Percentiles rank a stretch among this genome's conserved stretches.
Conservation (phyloP, 305 asterid species). For the Fraxinus greggii region DNA sequence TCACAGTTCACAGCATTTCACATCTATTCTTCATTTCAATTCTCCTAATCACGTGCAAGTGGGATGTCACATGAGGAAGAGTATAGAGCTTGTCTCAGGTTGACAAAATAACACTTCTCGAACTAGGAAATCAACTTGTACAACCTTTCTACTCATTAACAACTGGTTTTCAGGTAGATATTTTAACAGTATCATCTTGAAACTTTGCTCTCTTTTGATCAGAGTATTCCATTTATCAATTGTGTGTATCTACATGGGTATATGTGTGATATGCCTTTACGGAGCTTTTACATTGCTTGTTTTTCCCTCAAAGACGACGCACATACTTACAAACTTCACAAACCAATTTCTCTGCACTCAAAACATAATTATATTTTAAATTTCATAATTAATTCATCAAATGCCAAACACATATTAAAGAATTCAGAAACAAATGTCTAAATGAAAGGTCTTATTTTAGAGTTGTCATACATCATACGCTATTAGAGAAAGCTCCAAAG, state of each 20-base stretch:
- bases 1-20: background rate
- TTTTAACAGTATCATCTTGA: background rate
- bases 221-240: slow-evolving; percentile 6
- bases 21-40: background rate
- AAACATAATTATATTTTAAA: background rate
- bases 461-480: background rate
- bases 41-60: background rate
- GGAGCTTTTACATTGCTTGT: background rate
- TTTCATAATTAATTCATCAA: background rate
- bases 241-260: background rate
- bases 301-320: background rate
- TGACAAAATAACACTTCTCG: background rate
- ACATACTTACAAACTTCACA: background rate
- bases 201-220: slow-evolving; percentile 1
- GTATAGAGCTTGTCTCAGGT: background rate
- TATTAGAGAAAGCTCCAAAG: background rate
- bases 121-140: background rate
- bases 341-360: background rate
- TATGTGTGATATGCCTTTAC: background rate
- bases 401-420: background rate
- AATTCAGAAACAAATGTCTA: background rate
- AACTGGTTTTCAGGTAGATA: background rate
- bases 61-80: background rate
- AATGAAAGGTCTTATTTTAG: background rate
- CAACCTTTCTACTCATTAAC: background rate